phyloP scores from a whole-genome alignment of 176 grass and related monocot genomes.

The Neostapfia colusana region DNA sequence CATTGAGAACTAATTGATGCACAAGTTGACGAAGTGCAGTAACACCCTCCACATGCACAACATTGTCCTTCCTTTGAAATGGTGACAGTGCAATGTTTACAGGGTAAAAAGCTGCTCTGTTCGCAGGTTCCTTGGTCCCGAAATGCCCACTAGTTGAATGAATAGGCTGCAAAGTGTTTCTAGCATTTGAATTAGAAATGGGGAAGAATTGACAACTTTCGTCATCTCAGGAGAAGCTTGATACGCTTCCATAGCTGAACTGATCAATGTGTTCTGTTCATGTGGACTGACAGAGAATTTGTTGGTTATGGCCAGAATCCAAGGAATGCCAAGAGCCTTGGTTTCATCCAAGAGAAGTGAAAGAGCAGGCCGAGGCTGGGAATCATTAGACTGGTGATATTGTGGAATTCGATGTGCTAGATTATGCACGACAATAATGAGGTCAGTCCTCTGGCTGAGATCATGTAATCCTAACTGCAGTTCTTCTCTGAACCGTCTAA shows the following conservation, averaged over 20 bases:
- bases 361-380: constrained; percentile 58
- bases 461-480: constrained; percentile 57
- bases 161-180: constrained; percentile 39
- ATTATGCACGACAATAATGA: constrained; percentile 94
- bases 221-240: constrained; percentile 67
- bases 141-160: constrained; percentile 26
- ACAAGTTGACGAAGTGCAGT: constrained; percentile 60
- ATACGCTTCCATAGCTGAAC: constrained; percentile 72
- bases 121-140: constrained; percentile 34
- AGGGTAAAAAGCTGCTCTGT: constrained; percentile 42
- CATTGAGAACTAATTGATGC: constrained; percentile 56
- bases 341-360: constrained; percentile 85
- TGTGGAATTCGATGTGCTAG: constrained; percentile 75
- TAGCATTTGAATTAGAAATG: constrained; percentile 68
- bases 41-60: constrained; percentile 83
- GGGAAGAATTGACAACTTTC: constrained; percentile 69
- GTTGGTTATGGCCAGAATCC: constrained; percentile 91
- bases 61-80: constrained; percentile 65
- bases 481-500: constrained; percentile 72
- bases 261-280: constrained; percentile 67
- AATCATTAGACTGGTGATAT: constrained; percentile 52
- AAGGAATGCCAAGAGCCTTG: constrained; percentile 68
- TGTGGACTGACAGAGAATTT: constrained; percentile 76
- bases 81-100: constrained; percentile 49
- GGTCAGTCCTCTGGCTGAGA: constrained; percentile 69